A percentile compares a stretch with the other conserved stretches of the same genome.
phyloP scores from a whole-genome alignment of 2,329 filamentous ascomycete genomes.

The Acephala macrosclerotiorum region DNA sequence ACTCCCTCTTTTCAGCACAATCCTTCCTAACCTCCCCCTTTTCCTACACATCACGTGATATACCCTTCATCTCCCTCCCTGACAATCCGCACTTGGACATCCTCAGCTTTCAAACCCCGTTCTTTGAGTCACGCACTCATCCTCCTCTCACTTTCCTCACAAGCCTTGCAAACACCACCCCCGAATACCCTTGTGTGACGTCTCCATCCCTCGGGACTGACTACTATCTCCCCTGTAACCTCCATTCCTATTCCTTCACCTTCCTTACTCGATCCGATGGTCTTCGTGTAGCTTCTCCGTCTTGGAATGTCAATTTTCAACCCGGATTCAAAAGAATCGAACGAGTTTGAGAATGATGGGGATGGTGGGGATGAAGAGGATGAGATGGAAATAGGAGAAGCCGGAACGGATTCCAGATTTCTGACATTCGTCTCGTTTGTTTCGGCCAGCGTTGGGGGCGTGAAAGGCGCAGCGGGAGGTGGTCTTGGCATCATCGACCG shows the following conservation, averaged over 20 bases:
- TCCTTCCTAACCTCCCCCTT: conserved; percentile 8
- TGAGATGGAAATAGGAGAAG: conserved; percentile 10
- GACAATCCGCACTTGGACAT: background rate
- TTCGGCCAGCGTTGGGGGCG: conserved; percentile 2
- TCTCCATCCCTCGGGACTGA: conserved; percentile 32
- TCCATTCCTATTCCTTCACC: conserved; percentile 19
- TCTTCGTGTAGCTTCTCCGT: conserved; percentile 34
- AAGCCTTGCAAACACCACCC: conserved; percentile 36
- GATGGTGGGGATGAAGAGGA: background rate
- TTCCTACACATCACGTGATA: conserved; percentile 7
- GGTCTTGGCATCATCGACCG: conserved; percentile 3
- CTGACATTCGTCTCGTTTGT: conserved; percentile 6
- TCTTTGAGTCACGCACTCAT: conserved; percentile 22
- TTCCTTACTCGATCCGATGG: conserved; percentile 2
- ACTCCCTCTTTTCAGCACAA: background rate
- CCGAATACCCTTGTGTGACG: conserved; percentile 39
- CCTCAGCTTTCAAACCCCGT: background rate
- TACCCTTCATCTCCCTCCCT: background rate
- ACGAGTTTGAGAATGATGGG: background rate
- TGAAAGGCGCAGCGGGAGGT: conserved; percentile 10
- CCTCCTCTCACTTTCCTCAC: conserved; percentile 31
- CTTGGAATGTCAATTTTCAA: conserved; percentile 19
- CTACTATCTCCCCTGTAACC: conserved; percentile 34
- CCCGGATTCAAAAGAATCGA: conserved; percentile 3
- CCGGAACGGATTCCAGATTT: conserved; percentile 1